These are phyloP conservation scores for Neurospora sp. DNA, from an alignment of 495 filamentous ascomycete genomes.

Conservation along the genomic window DNA sequence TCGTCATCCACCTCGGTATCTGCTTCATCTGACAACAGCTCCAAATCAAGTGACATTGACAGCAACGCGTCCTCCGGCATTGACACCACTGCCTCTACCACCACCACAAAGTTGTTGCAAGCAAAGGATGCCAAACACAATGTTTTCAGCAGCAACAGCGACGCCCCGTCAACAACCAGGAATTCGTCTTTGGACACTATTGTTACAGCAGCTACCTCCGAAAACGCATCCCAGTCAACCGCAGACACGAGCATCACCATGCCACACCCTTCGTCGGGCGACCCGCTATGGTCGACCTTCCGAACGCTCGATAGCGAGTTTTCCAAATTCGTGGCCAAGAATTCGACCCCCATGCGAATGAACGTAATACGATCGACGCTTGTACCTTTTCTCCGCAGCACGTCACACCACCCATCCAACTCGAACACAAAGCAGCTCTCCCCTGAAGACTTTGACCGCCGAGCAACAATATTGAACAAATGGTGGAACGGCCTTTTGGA, in stretches of 20 bases:
- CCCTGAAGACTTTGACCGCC: constrained; percentile 78
- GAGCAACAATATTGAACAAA: constrained; percentile 75
- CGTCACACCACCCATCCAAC: constrained; percentile 61
- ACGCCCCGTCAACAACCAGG: constrained; percentile 34
- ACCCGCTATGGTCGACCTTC: constrained; percentile 86
- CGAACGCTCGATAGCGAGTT: constrained; percentile 73
- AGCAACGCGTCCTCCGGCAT: constrained; percentile 4
- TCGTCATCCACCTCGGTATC: constrained; percentile 12
- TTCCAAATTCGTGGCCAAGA: constrained; percentile 65
- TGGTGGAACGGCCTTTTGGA: constrained; percentile 93
- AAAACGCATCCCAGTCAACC: constrained; percentile 51
- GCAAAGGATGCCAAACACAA: constrained; percentile 5
- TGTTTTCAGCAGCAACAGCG: constrained; percentile 11
- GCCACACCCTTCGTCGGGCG: constrained; percentile 45
- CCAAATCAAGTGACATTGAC: constrained; percentile 8
- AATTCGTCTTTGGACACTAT: constrained; percentile 38
- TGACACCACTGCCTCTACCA: not conserved
- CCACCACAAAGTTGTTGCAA: constrained; percentile 1
- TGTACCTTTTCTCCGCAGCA: constrained; percentile 71
- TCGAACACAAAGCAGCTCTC: constrained; percentile 40
- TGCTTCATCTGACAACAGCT: constrained; percentile 19
- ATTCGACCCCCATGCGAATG: constrained; percentile 66
- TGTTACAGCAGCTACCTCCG: constrained; percentile 42
- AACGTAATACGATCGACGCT: constrained; percentile 69
- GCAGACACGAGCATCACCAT: constrained; percentile 24